Conservation (phyloP, 2,329 filamentous ascomycete species). For the Thielaviopsis cerberus region DNA sequence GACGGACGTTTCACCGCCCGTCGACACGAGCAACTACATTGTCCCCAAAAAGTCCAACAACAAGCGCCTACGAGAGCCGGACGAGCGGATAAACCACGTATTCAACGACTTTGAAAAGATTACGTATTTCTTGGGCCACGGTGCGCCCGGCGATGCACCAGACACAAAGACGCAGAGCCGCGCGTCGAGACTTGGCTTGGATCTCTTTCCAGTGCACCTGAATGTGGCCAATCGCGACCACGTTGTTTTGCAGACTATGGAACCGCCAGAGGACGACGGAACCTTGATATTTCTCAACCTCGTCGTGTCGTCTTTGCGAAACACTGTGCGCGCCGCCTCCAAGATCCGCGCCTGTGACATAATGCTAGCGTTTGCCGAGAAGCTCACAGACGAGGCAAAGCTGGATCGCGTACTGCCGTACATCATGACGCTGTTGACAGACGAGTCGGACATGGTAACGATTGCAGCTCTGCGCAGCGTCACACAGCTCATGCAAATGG, state of each 20-base stretch:
- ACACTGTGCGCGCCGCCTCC: conserved; percentile 73
- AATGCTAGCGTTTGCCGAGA: conserved; percentile 75
- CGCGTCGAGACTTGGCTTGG: conserved; percentile 30
- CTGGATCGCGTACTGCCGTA: conserved; percentile 85
- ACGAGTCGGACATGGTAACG: conserved; percentile 67
- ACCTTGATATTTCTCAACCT: conserved; percentile 82
- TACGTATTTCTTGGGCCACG: conserved; percentile 60
- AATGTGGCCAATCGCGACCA: conserved; percentile 76
- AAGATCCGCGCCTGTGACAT: conserved; percentile 80
- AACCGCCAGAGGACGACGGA: conserved; percentile 60
- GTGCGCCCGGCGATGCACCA: conserved; percentile 17
- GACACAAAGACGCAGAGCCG: conserved; percentile 18
- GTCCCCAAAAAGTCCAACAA: conserved; percentile 39
- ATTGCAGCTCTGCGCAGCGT: conserved; percentile 71
- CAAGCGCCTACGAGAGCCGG: conserved; percentile 65
- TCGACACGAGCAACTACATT: conserved; percentile 46
- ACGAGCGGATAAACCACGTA: conserved; percentile 83
- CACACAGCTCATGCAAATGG: conserved; percentile 72
- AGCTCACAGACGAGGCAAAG: conserved; percentile 86
- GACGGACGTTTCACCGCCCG: conserved; percentile 51
- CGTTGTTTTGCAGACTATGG: conserved; percentile 39
- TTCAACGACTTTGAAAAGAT: conserved; percentile 97
- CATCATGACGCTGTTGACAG: conserved; percentile 62
- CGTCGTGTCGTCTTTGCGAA: conserved; percentile 72
- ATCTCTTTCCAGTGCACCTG: conserved; percentile 62